A percentile compares a stretch with the other conserved stretches of the same genome.
phyloP scores from a whole-genome alignment of 2,329 filamentous ascomycete species.

The Alternaria viburni region DNA sequence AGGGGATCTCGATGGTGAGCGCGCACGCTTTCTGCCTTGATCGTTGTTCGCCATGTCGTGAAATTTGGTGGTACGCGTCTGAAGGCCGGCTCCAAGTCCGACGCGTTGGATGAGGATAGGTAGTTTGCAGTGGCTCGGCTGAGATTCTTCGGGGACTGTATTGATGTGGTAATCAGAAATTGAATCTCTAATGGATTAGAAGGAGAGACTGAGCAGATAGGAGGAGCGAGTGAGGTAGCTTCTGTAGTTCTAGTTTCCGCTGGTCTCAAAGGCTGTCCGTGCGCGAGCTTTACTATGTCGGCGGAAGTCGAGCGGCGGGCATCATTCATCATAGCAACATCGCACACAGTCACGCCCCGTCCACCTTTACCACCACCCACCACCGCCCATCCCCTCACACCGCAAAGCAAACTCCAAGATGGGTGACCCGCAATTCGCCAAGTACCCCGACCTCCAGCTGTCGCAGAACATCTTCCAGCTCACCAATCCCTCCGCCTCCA shows the following conservation, averaged over 20 bases:
- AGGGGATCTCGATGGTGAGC: conserved; percentile 44
- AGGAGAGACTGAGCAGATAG: not conserved
- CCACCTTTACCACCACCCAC: conserved; percentile 6
- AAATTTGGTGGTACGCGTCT: not conserved
- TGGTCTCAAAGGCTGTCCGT: conserved; percentile 8
- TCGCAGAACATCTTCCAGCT: conserved; percentile 87
- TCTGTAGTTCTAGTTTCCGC: conserved; percentile 4
- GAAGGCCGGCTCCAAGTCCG: conserved; percentile 1
- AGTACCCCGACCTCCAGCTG: conserved; percentile 81
- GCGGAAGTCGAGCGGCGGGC: conserved; percentile 16
- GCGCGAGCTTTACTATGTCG: conserved; percentile 14
- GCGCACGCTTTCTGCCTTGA: conserved; percentile 36
- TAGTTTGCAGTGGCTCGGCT: not conserved
- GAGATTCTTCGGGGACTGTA: not conserved
- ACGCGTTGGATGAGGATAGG: not conserved
- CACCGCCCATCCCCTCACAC: conserved; percentile 8
- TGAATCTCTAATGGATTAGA: not conserved
- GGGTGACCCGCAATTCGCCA: conserved; percentile 85
- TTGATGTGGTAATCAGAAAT: not conserved
- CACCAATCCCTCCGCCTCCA: conserved; percentile 77
- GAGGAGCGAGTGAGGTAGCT: not conserved
- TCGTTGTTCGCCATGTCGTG: conserved; percentile 30
- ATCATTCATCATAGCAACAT: conserved; percentile 21
- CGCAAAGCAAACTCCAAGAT: conserved; percentile 44
- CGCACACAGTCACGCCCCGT: conserved; percentile 10